Base-by-base conservation (phyloP, 805 yeast genomes). In the Wickerhamomyces bovis region DNA sequence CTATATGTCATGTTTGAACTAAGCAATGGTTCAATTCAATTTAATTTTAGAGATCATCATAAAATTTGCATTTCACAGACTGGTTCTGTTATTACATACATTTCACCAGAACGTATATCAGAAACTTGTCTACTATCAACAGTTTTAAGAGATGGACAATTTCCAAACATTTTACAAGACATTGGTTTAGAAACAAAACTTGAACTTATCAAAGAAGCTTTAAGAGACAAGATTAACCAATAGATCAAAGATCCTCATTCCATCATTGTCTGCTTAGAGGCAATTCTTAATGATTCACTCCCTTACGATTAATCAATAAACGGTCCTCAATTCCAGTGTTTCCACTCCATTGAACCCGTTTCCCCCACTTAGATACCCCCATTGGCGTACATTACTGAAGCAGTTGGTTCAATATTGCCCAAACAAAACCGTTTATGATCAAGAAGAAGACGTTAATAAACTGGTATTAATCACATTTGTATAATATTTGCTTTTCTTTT, bases 11-110 rank as follows among this genome's bases (percentile, higher is more conserved):
- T 90, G 95, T 94, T 94, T 70, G 92, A 89, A 64, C 69, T 94
- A 70, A 87, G 95, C 61, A 88, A 89, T 61, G 97, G 96, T 19
- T 83, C 89, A 38, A 81, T 86, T 66, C 99, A 94, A 66, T 90
- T 90, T 70, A 94, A 94, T 68, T 94, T 94, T 69, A 85, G 85
- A 64, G 98, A 94, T 67, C 99, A 94, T 62, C 90, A 85, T 67
- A 94, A 94, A 67, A 69, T 90, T 46, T 82, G 95, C 49, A 64
- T 92, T 36, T 84, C 90, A 39, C 83, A 83, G 55, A 72, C 78
- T 46, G 97, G 96, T 20, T 73, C 77, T 50, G 79, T 80, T 40
- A 75, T 92, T 18, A 86, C 95, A 23, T 89, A 89, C 57, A 82
- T 92, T 44, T 86, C 90, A 3, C 90, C 94, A 35, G 75, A 77